Base-by-base conservation (phyloP, 1,139 yeast species). In the Tardiomyces depauwii region DNA sequence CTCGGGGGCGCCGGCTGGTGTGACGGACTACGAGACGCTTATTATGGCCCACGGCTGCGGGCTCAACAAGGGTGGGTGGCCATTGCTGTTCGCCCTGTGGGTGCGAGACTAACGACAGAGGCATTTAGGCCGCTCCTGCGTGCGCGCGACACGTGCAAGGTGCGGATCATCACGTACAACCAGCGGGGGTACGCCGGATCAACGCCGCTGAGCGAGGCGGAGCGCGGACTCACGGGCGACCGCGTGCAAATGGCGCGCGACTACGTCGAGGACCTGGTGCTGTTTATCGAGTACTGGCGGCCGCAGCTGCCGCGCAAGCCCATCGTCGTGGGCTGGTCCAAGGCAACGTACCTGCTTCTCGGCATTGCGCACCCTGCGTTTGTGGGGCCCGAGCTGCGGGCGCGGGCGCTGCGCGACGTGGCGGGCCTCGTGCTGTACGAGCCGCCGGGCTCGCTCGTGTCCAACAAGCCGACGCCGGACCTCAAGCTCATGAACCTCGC, bases 251-350 rank as follows among this genome's bases (percentile, higher is more conserved):
- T 44, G n/a, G 40, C 46, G 16, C 25, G 19, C 14, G 45, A 42
- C 14, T 44, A 44, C 28, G 42, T 55, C 53, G 30, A 56, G 42
- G 13, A 64, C 50, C 7, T 28, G 46, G 2, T 52, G 33, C 41
- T 57, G 62, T 19, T 47, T 41, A 2, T 47, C 39, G 21, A 62
- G 45, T 6, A 19, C 14, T 16, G 21, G 32, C 14, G 19, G 18
- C 21, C 18, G 40, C 14, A 27, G 18, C 21, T 39, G 40, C 42
- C 44, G 18, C 16, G 30, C 19, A 42, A 18, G 14, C 43, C 44
- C 2, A 42, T 42, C 2, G 39, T 44, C 18, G 16, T 44, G 27
- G 46, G 46, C 3, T 44, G 46, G 46, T 44, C 46, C n/a, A 44
- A 44, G 30, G 46, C 41, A 5, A 42, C 45, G 7, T 39, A 43